Base-by-base conservation (phyloP, 805 yeast genomes). In the Schwanniomyces polymorphus region DNA sequence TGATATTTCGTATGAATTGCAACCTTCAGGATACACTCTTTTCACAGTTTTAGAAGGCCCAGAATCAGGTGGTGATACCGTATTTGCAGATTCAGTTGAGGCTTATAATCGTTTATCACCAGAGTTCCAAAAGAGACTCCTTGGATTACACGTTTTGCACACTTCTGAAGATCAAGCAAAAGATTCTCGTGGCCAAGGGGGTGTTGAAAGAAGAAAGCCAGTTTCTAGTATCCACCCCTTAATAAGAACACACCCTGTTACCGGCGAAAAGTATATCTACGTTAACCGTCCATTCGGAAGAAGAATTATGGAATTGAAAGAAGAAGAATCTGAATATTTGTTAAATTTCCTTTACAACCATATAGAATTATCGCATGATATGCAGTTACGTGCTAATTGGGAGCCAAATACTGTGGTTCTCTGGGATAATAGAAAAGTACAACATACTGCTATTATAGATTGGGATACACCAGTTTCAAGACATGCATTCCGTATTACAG, bases 41-140 rank as follows among this genome's bases (percentile, higher is more conserved):
- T 68, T 70, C 43, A 57, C 69, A 11, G 69, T 68, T 8, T 56
- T 69, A 27, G 72, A 69, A 38, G 65, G 67, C 3, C 75, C 74
- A 12, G 71, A 63, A 11, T 53, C 69, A 7, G 75, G 75, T 39
- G 74, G 73, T 43, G 75, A 70, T 56, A 70, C 75, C 38, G 57
- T 70, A 27, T 70, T 68, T 46, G 64, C 73, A 16, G 70, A 69
- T 53, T 60, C 70, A 21, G 71, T 61, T 39, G 75, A 69, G 50
- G 75, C 75, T 8, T 70, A 70, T 52, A 61, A 68, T 42, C 52
- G 74, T 17, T 61, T 70, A 46, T 70, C 76, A 7, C 71, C 72
- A 5, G 69, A 58, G 29, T 68, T 70, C 51, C 60, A 65, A 46
- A 59, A 65, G 49, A 57, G 65, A 43, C 56, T 70, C 45, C 67